phyloP scores from a whole-genome alignment of 371 early-diverging fungal genomes.

The Dichotomocladium elegans region DNA sequence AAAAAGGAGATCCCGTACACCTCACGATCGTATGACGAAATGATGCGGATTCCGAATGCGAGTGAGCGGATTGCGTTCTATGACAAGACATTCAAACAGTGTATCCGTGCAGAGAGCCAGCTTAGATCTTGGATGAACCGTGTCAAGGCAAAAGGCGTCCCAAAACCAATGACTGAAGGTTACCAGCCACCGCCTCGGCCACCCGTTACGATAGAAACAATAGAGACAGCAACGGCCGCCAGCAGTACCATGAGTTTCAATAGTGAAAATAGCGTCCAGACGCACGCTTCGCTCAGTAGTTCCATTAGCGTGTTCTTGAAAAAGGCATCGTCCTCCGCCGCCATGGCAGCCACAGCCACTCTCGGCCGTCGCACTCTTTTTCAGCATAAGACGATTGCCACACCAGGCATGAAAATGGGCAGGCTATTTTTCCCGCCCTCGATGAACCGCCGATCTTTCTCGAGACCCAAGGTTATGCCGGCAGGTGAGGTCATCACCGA shows the following conservation, averaged over 20 bases:
- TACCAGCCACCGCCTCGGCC: slow-evolving; percentile 13
- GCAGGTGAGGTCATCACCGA: not conserved
- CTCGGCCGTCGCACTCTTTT: not conserved
- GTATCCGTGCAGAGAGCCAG: slow-evolving; percentile 12
- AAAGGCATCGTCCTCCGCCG: slow-evolving; percentile 3
- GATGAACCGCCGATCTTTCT: slow-evolving; percentile 4
- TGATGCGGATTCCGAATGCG: slow-evolving; percentile 32
- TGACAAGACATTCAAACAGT: slow-evolving; percentile 29
- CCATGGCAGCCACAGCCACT: not conserved
- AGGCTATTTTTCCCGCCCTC: slow-evolving; percentile 6
- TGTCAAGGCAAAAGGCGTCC: slow-evolving; percentile 9
- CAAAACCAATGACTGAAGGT: slow-evolving; percentile 15
- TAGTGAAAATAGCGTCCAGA: no score
- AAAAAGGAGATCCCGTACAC: not conserved
- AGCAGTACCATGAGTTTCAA: no score
- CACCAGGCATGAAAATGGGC: slow-evolving; percentile 2
- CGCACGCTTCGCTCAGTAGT: slow-evolving; percentile 2
- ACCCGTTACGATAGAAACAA: no score
- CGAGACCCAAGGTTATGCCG: slow-evolving; percentile 4
- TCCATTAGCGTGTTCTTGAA: slow-evolving; percentile 4
- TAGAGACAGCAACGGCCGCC: not conserved
- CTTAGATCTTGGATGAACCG: slow-evolving; percentile 8
- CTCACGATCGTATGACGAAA: slow-evolving; percentile 6
- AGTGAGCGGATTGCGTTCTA: slow-evolving; percentile 33
- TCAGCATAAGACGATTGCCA: no score